Base-by-base conservation (phyloP, 139 green algal species). In the Chlorella sp. region DNA sequence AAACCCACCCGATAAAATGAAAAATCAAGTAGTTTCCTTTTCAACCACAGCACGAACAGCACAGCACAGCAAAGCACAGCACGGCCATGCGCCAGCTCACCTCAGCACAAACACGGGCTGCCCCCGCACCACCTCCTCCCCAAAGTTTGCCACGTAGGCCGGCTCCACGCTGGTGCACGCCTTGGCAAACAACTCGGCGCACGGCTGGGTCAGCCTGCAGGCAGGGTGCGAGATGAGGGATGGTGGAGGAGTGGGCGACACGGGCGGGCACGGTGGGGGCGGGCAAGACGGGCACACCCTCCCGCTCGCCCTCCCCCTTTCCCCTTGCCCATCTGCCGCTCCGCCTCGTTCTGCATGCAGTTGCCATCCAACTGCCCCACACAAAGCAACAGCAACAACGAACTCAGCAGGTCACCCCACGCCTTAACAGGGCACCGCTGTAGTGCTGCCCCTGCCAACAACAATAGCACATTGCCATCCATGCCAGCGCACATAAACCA, bases 101-200 rank as follows among this genome's bases (percentile, higher is more conserved):
- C 84, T 93, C 19, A 95, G 91, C 28, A 97, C 86, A 89, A 97
- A 97, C 32, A 96, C 42, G 0, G 96, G 92, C 89, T 97, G 96
- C n/a, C 94, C 94, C 32, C 97, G 93, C 60, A 98, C 96, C 78
- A 98, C 94, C 94, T 99, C 97, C 94, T 98, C 96, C 26, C 95
- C 96, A 93, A 99, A 99, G 91, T 98, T 99, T 77, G 89, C 71
- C 48, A 98, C 92, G 89, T 97, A 97, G 26, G 82, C 80, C 21
- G 53, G 36, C 60, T 97, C 93, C 81, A 98, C 92, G 36, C 87
- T 86, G 86, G 77, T 53, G 78, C 93, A 96, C 18, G 66, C 78
- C 11, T 42, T n/a, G 14, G 71, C 93, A 89, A 97, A 97, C 30
- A 68, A 39, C 28, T 97, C 94, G 1, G 96, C 96, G 75, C 92